These are phyloP conservation scores for Tulasnella sp. DNA, from an alignment of 768 basidiomycete genomes.

Conservation along the genomic window DNA sequence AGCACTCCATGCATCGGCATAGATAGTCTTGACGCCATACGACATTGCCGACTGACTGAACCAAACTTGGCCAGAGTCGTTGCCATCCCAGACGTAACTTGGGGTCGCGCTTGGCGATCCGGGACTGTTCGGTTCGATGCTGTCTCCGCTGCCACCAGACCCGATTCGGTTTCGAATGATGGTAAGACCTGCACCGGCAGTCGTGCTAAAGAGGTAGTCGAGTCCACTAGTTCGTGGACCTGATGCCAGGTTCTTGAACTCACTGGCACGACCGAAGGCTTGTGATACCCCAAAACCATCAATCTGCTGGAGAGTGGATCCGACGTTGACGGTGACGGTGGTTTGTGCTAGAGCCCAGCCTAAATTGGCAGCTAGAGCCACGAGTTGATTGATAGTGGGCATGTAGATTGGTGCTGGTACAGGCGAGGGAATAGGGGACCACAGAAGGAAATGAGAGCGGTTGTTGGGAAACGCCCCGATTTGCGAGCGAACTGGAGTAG, in stretches of 20 bases:
- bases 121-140: background rate
- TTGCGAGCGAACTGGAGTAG: background rate
- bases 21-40: conserved; percentile 15
- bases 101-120: background rate
- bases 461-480: background rate
- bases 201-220: conserved; percentile 18
- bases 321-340: conserved; percentile 8
- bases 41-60: conserved; percentile 13
- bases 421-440: background rate
- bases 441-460: background rate
- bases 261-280: conserved; percentile 16
- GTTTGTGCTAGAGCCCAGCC: background rate
- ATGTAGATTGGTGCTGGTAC: background rate
- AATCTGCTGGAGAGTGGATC: conserved; percentile 6
- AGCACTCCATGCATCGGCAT: conserved; percentile 22
- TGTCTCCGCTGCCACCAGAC: background rate
- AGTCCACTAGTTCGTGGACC: conserved; percentile 8
- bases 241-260: conserved; percentile 1
- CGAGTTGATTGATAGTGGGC: background rate
- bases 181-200: conserved; percentile 7
- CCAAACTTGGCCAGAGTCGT: conserved; percentile 17
- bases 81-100: conserved; percentile 3
- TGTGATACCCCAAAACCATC: conserved; percentile 17
- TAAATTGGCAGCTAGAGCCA: background rate
- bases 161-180: conserved; percentile 20